Evolutionary conservation across 2,329 filamentous ascomycete genomes (phyloP), one percentile per base, ranked within the genome.

Genomic region (Stylonectria norvegica): DNA sequence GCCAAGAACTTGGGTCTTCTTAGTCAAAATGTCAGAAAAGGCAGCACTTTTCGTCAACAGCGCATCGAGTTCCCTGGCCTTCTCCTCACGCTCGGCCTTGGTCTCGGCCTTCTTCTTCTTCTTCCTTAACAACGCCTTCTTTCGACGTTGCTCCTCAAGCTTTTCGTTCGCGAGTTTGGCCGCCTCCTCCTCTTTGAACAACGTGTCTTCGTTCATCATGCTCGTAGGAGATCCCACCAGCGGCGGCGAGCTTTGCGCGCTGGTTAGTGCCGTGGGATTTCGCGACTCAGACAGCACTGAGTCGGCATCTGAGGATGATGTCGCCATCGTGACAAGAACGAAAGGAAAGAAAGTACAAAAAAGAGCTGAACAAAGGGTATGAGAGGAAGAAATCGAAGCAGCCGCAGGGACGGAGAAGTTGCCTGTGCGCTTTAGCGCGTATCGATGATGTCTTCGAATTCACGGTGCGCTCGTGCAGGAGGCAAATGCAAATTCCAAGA

Each of bases 1-100:
- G 1, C 80, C 80, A 1, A 84, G 66, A 0, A 76, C 78, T 35
- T 80, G 71, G 0, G 80, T 83, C 60, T 82, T 83, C 40, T 78
- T 75, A 0, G 78, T 83, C 2, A 84, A 56, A 8, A 83, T 81
- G 25, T 81, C 75, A 16, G 75, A 78, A 41, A 83, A 84, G 0
- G 78, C 72, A 0, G 73, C 76, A 34, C 76, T 80, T 55, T 83
- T 78, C 29, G 67, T 68, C 0, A 84, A 64, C 2, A 84, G 62
- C 34, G 78, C 72, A 18, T 83, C 77, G 0, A 84, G 63, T 41
- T 83, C 75, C 30, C 68, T 70, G 0, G 78, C 79, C 50, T 83
- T 82, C 1, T 66, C 67, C 32, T 80, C 76, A 1, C 76, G 66
- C 47, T 83, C 78, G 1, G 67, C 62, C 40, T 75, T 73, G 2